Conservation (phyloP, 768 basidiomycete genomes). For the Pleurotus cornucopiae region DNA sequence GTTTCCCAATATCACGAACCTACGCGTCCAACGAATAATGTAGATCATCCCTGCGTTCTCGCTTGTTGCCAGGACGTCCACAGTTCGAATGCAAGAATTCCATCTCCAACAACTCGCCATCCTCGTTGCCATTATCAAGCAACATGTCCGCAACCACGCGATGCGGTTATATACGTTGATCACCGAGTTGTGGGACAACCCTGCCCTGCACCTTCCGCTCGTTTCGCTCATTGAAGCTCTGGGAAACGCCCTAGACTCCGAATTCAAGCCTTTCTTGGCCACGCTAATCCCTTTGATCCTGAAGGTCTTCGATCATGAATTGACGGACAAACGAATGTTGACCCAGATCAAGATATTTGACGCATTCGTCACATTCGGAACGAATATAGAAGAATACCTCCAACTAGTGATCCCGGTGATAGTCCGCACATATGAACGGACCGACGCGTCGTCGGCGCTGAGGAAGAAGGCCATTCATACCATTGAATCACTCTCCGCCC, state of each 20-base stretch:
- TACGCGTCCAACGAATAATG: neutral
- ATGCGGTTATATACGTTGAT: constrained; percentile 81
- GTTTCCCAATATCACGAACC: constrained; percentile 4
- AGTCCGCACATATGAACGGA: constrained; percentile 83
- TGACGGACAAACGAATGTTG: constrained; percentile 69
- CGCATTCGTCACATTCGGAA: constrained; percentile 91
- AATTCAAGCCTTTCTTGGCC: constrained; percentile 95
- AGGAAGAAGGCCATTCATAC: constrained; percentile 89
- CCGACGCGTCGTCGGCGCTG: constrained; percentile 67
- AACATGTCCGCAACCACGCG: constrained; percentile 92
- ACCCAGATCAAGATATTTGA: constrained; percentile 92
- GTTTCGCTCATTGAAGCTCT: constrained; percentile 91
- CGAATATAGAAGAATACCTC: constrained; percentile 96
- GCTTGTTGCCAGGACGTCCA: constrained; percentile 75
- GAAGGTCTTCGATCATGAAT: constrained; percentile 87
- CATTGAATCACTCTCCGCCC: constrained; percentile 82
- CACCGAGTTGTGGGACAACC: constrained; percentile 87
- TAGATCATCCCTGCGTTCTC: constrained; percentile 96
- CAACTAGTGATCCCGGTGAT: constrained; percentile 96
- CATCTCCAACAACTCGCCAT: constrained; percentile 95
- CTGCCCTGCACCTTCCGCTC: constrained; percentile 81
- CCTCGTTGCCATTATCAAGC: constrained; percentile 93
- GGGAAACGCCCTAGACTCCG: constrained; percentile 90
- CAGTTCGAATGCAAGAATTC: constrained; percentile 84
- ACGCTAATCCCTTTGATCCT: constrained; percentile 85